Base-by-base conservation (phyloP, 495 filamentous ascomycete species). In the Penicillium robsamsonii region DNA sequence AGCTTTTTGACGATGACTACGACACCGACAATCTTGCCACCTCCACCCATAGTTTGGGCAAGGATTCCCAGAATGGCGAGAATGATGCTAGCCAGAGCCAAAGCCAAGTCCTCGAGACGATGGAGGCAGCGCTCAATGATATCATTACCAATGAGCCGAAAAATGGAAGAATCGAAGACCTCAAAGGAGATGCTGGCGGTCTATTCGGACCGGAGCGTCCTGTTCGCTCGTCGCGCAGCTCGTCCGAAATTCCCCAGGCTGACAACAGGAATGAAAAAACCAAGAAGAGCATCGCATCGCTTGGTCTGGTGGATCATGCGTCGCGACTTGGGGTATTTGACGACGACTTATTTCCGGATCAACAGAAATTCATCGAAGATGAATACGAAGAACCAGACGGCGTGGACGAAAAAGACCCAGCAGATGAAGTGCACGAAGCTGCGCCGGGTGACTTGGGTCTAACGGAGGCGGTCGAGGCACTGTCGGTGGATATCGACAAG, bases 391-490 rank as follows among this genome's bases (percentile, higher is more conserved):
- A 92, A 57, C 77, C 79, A 6, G 83, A 89, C 13, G 82, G 78
- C 31, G 60, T 53, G 37, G 79, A 83, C 13, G 84, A 80, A 13
- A 81, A 81, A 20, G 79, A 88, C 22, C 74, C 81, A 7, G 86
- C 88, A 30, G 91, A 96, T 55, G 90, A 90, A 55, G 88, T 99
- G 24, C 92, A 96, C 58, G 89, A 96, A 77, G 95, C 95, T 38
- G 92, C 92, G 2, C 95, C 95, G 6, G 95, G 95, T 4, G 95
- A 99, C 68, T 82, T 99, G 10, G 95, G 94, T 7, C 71, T 99
- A 42, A 89, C 90, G 0, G 95, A 99, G 66, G 94, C 95, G 5
- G 95, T 97, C 56, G 85, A 90, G 47, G 84, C 81, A 0, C 78
- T 99, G 22, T 89, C 87, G 2, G 81, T 83, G 41, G 92, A 97